These are phyloP conservation scores for Coriaria nepalensis DNA, from an alignment of 306 rosid species.

Conservation along the genomic window DNA sequence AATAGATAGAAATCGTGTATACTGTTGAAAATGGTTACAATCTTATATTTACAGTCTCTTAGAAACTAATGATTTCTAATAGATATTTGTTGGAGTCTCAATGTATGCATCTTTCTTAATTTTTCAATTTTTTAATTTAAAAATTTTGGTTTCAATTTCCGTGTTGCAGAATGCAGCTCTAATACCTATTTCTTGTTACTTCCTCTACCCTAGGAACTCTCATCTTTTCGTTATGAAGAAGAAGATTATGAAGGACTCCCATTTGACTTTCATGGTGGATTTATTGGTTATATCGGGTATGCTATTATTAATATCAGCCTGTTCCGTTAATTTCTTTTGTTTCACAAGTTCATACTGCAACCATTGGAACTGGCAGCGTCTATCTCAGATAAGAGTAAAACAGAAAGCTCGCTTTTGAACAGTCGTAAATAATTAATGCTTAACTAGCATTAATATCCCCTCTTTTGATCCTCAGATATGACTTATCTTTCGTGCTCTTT, in stretches of 20 bases:
- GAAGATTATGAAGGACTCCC: conserved; percentile 72
- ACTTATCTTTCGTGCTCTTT: no score
- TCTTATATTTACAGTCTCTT: not conserved
- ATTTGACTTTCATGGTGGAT: conserved; percentile 92
- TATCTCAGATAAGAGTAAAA: no score
- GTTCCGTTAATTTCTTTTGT: not conserved
- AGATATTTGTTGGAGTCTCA: no score
- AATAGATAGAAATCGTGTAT: not conserved
- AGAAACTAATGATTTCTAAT: not conserved
- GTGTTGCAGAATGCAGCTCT: not conserved
- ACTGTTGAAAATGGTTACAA: not conserved
- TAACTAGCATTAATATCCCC: no score
- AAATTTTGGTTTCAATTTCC: not conserved
- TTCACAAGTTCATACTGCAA: not conserved
- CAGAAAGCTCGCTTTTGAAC: no score
- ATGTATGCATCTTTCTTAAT: no score
- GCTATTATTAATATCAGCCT: conserved; percentile 16
- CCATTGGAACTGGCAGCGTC: no score
- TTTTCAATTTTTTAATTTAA: not conserved
- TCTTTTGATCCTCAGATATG: no score
- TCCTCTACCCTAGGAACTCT: conserved; percentile 58
- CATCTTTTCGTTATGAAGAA: conserved; percentile 44
- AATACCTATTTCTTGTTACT: conserved; percentile 1
- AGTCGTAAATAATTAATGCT: no score
- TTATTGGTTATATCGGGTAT: conserved; percentile 91